Evolutionary conservation across 208 protist species (phyloP).

Genomic region (Angomonas ambiguus): DNA sequence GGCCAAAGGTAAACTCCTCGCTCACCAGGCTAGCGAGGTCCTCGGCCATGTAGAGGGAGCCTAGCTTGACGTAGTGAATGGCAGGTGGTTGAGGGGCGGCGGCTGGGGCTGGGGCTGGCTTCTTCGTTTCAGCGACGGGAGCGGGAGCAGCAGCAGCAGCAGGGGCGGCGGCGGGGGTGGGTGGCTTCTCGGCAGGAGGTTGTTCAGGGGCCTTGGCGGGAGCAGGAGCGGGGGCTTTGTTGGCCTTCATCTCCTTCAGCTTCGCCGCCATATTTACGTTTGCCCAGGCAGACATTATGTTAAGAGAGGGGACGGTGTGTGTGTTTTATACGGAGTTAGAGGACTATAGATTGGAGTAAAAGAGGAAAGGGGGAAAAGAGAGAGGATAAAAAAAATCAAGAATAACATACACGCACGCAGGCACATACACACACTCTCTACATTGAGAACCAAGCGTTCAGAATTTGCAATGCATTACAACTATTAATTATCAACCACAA

Average conservation of each 20-base stretch:
- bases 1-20: conserved; percentile 21
- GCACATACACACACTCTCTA: too few relatives aligned
- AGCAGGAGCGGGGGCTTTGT: conserved; percentile 4
- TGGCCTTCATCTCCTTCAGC: conserved; percentile 52
- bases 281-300: conserved; percentile 55
- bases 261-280: conserved; percentile 46
- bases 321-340: background rate
- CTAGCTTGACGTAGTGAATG: background rate
- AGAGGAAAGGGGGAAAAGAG: background rate
- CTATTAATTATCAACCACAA: background rate
- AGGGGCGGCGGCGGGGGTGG: conserved; percentile 9
- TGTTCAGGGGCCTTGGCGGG: conserved; percentile 1
- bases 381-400: background rate
- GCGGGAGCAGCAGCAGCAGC: conserved; percentile 15
- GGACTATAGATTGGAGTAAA: background rate
- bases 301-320: background rate
- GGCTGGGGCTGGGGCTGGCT: background rate
- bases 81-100: background rate
- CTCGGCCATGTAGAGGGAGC: conserved; percentile 4
- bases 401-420: too few relatives aligned
- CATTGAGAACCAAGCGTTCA: too few relatives aligned
- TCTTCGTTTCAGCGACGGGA: background rate
- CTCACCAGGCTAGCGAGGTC: conserved; percentile 23
- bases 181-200: conserved; percentile 15
- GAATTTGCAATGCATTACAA: too few relatives aligned